Evolutionary conservation across 805 yeast species (phyloP), one percentile per base, ranked within the genome.

Genomic region (Metschnikowia orientalis): DNA sequence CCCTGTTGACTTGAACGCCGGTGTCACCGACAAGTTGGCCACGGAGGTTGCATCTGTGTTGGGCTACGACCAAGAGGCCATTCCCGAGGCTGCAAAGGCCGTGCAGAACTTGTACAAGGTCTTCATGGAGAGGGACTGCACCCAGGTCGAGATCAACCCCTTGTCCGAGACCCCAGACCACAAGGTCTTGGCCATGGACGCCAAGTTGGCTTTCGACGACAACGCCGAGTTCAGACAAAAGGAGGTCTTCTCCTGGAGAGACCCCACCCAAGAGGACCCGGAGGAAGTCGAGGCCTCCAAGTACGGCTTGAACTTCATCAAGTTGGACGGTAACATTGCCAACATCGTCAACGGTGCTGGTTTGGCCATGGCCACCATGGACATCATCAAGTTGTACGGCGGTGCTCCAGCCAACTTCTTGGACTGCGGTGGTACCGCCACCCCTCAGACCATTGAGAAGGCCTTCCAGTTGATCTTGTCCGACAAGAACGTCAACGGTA

Each of bases 371-470:
- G 99, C 99, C 53, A 92, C 99, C 48, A 89, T 92, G 97, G 99
- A 92, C 68, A 94, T 94, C 62, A 87, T 92, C 73, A 88, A 92
- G 72, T 78, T 92, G 54, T 85, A 88, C 71, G 97, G 97, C 56
- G 99, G 99, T 64, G 84, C 79, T 51, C 99, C 99, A 54, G 99
- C 98, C 48, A 92, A 92, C 76, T 92, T 92, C 78, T 78, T 92
- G 62, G 99, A 92, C 73, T 92, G 96, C 67, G 99, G 99, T 74
- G 99, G 99, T 73, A 95, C 96, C 65, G 98, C 99, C 53, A 92
- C 97, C 44, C 97, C 97, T 49, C 84, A 86, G 68, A 90, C 98
- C 56, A 92, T 92, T 59, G 94, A 89, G 72, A 83, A 83, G 68
- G 99, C 97, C 37, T 90, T 92, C 73, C 82, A 80, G 67, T 77